Evolutionary conservation across 2,329 filamentous ascomycete genomes (phyloP).

Genomic region (Lasiodiplodia gonubiensis): DNA sequence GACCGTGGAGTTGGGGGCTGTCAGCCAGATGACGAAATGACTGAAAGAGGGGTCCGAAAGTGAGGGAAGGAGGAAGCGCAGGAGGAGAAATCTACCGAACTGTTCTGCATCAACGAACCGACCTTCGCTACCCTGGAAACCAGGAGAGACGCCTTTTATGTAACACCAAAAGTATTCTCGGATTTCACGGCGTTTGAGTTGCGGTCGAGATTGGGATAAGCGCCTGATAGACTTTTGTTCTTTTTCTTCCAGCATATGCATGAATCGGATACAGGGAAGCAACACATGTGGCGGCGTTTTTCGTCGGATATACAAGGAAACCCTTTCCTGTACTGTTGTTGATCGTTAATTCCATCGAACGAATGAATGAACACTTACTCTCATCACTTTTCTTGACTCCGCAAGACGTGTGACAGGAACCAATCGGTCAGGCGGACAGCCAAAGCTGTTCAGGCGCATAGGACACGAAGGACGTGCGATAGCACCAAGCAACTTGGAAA

Average conservation of each 20-base stretch:
- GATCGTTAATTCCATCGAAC: background rate
- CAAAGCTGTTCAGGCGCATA: no score
- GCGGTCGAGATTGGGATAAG: background rate
- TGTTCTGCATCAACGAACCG: no score
- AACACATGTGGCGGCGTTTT: background rate
- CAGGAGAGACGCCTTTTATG: background rate
- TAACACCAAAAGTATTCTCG: background rate
- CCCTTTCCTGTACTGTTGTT: background rate
- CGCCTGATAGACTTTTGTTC: background rate
- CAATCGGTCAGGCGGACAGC: background rate
- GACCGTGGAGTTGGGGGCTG: no score
- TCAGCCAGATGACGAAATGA: no score
- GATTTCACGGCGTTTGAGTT: background rate
- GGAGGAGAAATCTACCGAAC: no score
- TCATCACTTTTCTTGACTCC: background rate
- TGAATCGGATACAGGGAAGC: background rate
- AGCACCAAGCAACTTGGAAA: background rate
- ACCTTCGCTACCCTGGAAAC: background rate
- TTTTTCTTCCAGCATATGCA: background rate
- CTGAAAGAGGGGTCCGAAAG: no score
- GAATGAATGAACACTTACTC: background rate
- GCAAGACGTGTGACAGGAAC: background rate
- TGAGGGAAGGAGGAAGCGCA: no score
- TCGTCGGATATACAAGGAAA: background rate
- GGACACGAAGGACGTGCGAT: background rate